Percentiles rank a stretch among this genome's conserved stretches.
These are phyloP conservation scores for Antitrichia curtipendula DNA, from an alignment of 225 moss, liverwort and hornwort genomes.

Conservation along the genomic window DNA sequence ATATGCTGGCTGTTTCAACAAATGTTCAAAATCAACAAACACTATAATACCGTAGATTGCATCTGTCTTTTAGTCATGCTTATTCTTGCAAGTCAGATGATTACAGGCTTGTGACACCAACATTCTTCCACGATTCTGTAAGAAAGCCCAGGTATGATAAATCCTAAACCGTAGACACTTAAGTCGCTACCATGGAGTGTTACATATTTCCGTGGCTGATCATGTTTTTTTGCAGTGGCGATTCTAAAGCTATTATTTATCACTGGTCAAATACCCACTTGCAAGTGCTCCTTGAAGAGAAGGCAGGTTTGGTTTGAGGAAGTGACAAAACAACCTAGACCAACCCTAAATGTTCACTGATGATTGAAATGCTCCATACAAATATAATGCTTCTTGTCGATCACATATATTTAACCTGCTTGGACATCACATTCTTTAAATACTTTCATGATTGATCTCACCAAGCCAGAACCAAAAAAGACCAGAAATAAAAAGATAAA, in stretches of 20 bases:
- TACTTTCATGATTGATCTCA: not conserved
- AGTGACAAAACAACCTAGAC: not conserved
- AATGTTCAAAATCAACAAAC: not conserved
- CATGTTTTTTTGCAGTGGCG: not conserved
- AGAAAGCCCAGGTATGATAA: not conserved
- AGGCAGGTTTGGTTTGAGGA: not conserved
- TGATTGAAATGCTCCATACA: not conserved
- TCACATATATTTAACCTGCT: not conserved
- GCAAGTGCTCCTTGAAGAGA: not conserved
- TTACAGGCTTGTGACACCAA: not conserved
- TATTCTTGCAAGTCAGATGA: not conserved
- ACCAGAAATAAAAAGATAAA: not conserved
- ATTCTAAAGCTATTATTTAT: not conserved
- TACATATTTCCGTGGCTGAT: too few relatives aligned
- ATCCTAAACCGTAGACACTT: too few relatives aligned
- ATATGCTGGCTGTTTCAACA: not conserved
- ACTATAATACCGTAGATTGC: not conserved
- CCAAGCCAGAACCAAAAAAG: not conserved
- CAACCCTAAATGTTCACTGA: not conserved
- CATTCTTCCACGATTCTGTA: not conserved
- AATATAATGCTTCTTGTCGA: not conserved
- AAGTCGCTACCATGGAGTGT: not conserved
- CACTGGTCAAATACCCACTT: not conserved
- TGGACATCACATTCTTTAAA: not conserved
- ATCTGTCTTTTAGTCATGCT: not conserved